Evolutionary conservation across 2,329 filamentous ascomycete genomes (phyloP), one percentile per base, ranked within the genome.

Genomic region (Conoideocrella luteorostrata): DNA sequence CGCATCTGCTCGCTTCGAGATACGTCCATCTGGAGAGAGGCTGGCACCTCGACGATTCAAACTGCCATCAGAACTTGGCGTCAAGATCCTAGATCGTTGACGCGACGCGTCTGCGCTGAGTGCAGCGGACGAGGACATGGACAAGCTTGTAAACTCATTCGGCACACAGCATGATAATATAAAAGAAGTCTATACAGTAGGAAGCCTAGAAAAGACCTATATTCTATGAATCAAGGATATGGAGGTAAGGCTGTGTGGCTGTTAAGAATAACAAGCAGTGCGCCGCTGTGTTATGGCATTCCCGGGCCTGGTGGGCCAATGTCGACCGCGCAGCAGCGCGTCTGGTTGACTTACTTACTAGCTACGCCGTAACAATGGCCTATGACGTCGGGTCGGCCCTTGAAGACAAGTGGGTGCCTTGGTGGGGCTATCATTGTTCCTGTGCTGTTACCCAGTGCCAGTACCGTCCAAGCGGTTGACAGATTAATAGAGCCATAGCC

Each of bases 51-150:
- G 58, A 48, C 57, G 61, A 51, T 63, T 65, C 43, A 65, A 53
- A 47, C 59, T 67, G 48, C 57, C 59, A 49, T 69, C 60, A 23
- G 66, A 64, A 50, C 59, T 62, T 40, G 68, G 61, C 39, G 64
- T 69, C 51, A 68, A 59, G 52, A 68, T 65, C 51, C 64, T 64
- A 44, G 63, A 66, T 48, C 50, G 56, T 47, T 63, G 65, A 66
- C 70, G 73, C 68, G 72, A 72, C 72, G 71, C 71, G 70, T 72
- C 67, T 53, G 63, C 54, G 52, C 56, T 62, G 49, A 55, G 49
- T 47, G 56, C 46, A 47, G 56, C 54, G 47, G 60, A 54, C 48
- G 61, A 61, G 53, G 61, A 56, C 63, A 65, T 66, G 48, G 48
- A 52, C 47, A 23, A 20, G 10, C 29, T 46, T 43, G 24, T 40